Base-by-base conservation (phyloP, 148 eudicot species). In the Euryodendron excelsum region DNA sequence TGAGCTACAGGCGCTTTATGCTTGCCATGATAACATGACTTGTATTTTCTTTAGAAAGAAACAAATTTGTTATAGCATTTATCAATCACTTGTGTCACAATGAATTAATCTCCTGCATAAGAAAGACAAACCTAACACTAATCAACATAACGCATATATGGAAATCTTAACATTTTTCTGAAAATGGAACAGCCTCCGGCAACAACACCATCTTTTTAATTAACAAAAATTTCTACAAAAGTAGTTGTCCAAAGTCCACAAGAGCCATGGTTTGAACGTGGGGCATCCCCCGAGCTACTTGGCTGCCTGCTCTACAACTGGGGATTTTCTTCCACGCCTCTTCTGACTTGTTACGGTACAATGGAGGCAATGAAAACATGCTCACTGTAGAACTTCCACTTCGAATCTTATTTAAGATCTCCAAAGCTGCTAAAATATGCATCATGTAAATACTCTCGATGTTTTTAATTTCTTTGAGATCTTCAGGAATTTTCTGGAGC, bases 371-470 rank as follows among this genome's bases (percentile, higher is more conserved):
- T 0, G 94, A 89, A 60, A 92, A 89, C 69, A 78, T 75, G 80
- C 79, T 90, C 14, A 86, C 88, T 0, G 94, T 92, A 8, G 92
- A 87, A 82, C 97, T 92, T 64, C 91, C 89, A 73, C 91, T 74
- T 2, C 94, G 76, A 28, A 92, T 89, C 77, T 89, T 88, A 74
- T 89, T 89, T 69, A 92, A 81, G 48, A 87, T 88, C 65, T 79
- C 83, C 37, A 90, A 76, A 11, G 97, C 97, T 8, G 93, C 87
- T 25, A 85, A 14, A 14, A 92, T 86, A 56, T 82, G 89, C 82
- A 79, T 90, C 87, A 84, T 74, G 79, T 89, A 87, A 81, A 80
- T 75, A 73, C 79, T 87, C 73, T 92, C 91, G 78, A 92, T 85
- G 41, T 85, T 76, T 82, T 83, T 81, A 15, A 90, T 87, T 33